Evolutionary conservation across 176 grass and related monocot genomes (phyloP).

Genomic region (Leersia perrieri): DNA sequence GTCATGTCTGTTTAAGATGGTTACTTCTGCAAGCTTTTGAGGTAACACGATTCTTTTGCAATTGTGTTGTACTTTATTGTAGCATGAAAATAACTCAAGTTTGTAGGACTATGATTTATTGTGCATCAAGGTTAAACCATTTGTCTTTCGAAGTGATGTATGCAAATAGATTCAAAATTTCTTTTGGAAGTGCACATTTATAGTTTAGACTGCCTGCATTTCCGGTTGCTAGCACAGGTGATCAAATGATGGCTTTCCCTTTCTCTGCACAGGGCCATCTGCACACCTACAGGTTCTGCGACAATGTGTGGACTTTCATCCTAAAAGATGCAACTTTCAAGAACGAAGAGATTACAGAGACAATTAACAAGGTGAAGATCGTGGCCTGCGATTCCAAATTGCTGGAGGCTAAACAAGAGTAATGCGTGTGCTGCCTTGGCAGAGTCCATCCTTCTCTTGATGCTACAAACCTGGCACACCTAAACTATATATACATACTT

Average conservation of each 20-base stretch:
- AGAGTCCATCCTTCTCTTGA: background rate
- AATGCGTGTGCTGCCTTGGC: background rate
- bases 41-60: background rate
- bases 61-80: background rate
- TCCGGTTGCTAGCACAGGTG: background rate
- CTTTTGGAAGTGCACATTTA: background rate
- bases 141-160: background rate
- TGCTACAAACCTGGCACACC: background rate
- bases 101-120: background rate
- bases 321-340: constrained; percentile 63
- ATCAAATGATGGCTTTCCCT: constrained; percentile 3
- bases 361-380: constrained; percentile 67
- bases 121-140: background rate
- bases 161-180: constrained; percentile 15
- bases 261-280: constrained; percentile 69
- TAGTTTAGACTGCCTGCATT: background rate
- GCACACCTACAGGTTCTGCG: constrained; percentile 91
- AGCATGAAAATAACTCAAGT: background rate
- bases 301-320: constrained; percentile 86
- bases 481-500: background rate
- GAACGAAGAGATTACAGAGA: constrained; percentile 47
- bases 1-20: background rate
- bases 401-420: constrained; percentile 39
- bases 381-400: constrained; percentile 84
- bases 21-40: background rate